Base-by-base conservation (phyloP, 805 yeast genomes). In the Kodamaea neixiangensis region DNA sequence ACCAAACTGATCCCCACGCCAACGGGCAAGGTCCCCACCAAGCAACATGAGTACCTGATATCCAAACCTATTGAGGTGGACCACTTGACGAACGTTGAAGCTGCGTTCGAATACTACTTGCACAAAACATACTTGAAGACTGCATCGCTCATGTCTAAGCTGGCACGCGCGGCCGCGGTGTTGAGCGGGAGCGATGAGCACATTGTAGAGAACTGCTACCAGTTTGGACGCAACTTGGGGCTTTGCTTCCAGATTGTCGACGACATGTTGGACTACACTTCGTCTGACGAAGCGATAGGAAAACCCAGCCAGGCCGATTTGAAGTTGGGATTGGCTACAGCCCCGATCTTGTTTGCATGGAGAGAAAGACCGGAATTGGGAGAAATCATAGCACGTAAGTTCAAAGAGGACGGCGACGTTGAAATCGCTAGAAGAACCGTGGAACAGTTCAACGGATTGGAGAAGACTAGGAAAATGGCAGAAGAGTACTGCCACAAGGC, bases 251-350 rank as follows among this genome's bases (percentile, higher is more conserved):
- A 93, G 72, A 79, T 94, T 52, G 96, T 94, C 15, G 99, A 94
- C 70, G 99, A 94, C 68, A 84, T 93, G 85, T 79, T 94, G 57
- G 99, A 94, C 70, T 94, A 89, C 67, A 90, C 97, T 0, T 85
- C 90, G n/a, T 83, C 92, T 25, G 89, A 89, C 15, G 82, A 81
- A 39, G 83, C 88, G 47, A 73, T 94, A 51, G 99, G 99, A 34
- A 94, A 94, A 68, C 98, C 99, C 2, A 86, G 96, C 7, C 96
- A 94, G 59, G 97, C 97, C 3, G 99, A 94, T 71, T 77, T 94
- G 59, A 83, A 92, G 66, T 76, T 94, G 41, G 99, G 99, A 0
- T 78, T 94, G 59, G 98, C 98, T 1, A 94, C 99, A 0, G 98
- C 97, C 0, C 99, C 99, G 1, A 91, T 93, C 2, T 73, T 94